Percentiles rank a stretch among this genome's conserved stretches.
Evolutionary conservation across 345 rosid species (phyloP).

Genomic region (Mangifera indica): DNA sequence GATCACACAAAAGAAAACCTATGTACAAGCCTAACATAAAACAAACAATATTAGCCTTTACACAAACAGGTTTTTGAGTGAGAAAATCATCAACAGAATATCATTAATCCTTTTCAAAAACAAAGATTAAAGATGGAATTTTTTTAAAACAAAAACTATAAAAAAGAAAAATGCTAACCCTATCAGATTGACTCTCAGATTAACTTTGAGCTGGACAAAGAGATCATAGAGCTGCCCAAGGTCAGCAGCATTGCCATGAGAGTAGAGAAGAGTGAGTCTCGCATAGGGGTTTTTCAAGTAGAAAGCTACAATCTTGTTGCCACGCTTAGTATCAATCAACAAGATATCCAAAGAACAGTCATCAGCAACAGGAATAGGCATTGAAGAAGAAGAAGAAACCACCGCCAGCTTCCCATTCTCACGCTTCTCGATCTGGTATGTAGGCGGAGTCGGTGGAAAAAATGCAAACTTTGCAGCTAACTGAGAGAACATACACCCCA

Average conservation of each 20-base stretch:
- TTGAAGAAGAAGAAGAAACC: conserved; percentile 56
- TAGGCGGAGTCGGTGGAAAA: conserved; percentile 96
- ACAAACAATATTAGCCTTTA: conserved; percentile 5
- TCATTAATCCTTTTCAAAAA: not conserved
- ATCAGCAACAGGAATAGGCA: conserved; percentile 65
- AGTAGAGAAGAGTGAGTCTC: conserved; percentile 87
- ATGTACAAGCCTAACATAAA: conserved; percentile 7
- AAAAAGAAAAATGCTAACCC: conserved; percentile 53
- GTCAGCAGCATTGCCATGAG: conserved; percentile 99
- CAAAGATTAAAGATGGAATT: not conserved
- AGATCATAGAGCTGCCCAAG: conserved; percentile 98
- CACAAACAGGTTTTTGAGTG: not conserved
- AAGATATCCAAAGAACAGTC: conserved; percentile 73
- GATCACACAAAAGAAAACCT: conserved; percentile 3
- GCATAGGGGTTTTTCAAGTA: conserved; percentile 83
- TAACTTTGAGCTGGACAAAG: conserved; percentile 94
- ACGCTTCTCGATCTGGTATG: conserved; percentile 69
- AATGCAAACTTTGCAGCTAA: conserved; percentile 96
- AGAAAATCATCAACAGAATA: too few species aligned
- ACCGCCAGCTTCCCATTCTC: conserved; percentile 66
- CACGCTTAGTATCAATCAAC: conserved; percentile 62
- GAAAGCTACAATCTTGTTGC: conserved; percentile 87
- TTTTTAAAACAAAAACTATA: not conserved
- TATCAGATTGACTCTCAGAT: conserved; percentile 93
- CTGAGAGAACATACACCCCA: conserved; percentile 96